A percentile compares a stretch with the other conserved stretches of the same genome.
Conservation (phyloP, 2,329 filamentous ascomycete genomes). For the Diaporthe capsici region DNA sequence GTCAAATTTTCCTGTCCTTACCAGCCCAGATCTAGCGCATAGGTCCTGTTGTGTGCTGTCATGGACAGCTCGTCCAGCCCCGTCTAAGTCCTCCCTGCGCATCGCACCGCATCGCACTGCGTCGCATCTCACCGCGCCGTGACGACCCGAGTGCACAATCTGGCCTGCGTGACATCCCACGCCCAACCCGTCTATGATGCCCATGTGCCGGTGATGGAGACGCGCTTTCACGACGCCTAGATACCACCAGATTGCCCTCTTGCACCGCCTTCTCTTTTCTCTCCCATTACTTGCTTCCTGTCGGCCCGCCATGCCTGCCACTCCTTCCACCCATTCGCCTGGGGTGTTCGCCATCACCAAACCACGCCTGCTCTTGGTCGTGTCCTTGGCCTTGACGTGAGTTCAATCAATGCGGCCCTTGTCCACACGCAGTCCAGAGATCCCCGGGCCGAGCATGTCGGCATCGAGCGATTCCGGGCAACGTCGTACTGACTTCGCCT, state of each 20-base stretch:
- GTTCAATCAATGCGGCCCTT: conserved; percentile 39
- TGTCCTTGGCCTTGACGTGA: conserved; percentile 57
- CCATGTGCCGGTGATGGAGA: conserved; percentile 25
- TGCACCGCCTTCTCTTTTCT: neutral
- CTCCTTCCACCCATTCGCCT: conserved; percentile 40
- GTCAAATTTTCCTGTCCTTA: neutral
- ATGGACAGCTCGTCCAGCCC: conserved; percentile 3
- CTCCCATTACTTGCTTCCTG: neutral
- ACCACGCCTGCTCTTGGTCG: conserved; percentile 51
- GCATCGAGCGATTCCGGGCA: neutral
- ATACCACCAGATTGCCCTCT: neutral
- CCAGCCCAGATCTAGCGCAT: neutral
- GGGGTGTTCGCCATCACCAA: conserved; percentile 53
- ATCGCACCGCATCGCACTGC: conserved; percentile 6
- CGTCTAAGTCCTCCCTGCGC: conserved; percentile 22
- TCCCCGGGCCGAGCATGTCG: neutral
- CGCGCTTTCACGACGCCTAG: conserved; percentile 22
- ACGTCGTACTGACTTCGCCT: neutral
- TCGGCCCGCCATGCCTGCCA: conserved; percentile 42
- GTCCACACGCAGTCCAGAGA: neutral
- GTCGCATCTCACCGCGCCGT: neutral
- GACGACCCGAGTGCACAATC: conserved; percentile 8
- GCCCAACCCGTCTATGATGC: conserved; percentile 20
- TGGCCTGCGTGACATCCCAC: conserved; percentile 24
- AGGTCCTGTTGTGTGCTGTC: neutral